Evolutionary conservation across 23 red algal species (phyloP).

Genomic region (Gracilaria gracilis): DNA sequence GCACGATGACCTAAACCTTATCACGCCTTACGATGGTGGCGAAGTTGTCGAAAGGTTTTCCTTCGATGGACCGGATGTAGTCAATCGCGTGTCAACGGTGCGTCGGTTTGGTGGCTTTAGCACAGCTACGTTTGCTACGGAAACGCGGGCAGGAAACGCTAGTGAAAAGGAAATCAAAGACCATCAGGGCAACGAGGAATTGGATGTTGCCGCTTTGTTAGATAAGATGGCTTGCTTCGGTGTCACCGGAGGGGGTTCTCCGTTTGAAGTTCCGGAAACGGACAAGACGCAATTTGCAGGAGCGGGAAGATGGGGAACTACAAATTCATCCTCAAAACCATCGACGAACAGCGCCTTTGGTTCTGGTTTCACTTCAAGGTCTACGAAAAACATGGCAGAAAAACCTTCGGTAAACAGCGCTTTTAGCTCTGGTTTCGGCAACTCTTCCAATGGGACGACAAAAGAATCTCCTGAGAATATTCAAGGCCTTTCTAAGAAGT

Average conservation of each 20-base stretch:
- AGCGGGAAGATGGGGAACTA: conserved; percentile 10
- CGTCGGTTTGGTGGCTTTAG: conserved; percentile 93
- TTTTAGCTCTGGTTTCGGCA: conserved; percentile 8
- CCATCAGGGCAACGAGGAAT: neutral
- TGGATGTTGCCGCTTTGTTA: conserved; percentile 22
- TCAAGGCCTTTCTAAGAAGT: conserved; percentile 29
- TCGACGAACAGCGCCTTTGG: conserved; percentile 61
- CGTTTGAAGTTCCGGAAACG: neutral
- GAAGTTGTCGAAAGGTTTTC: conserved; percentile 92
- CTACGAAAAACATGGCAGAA: neutral
- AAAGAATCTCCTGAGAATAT: neutral
- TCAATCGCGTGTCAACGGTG: conserved; percentile 91
- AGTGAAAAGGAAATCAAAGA: neutral
- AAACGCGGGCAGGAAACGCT: conserved; percentile 45
- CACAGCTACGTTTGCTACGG: conserved; percentile 91
- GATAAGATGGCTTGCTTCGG: conserved; percentile 1
- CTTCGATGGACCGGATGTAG: conserved; percentile 87
- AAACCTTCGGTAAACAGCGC: conserved; percentile 26
- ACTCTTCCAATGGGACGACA: neutral
- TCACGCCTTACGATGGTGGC: conserved; percentile 95
- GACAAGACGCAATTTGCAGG: neutral
- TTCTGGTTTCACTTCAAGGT: conserved; percentile 28
- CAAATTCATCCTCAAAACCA: conserved; percentile 11
- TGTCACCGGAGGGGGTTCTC: neutral
- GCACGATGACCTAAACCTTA: conserved; percentile 77